phyloP scores from a whole-genome alignment of 2,329 filamentous ascomycete species.

The Ascochyta clinopodiicola region DNA sequence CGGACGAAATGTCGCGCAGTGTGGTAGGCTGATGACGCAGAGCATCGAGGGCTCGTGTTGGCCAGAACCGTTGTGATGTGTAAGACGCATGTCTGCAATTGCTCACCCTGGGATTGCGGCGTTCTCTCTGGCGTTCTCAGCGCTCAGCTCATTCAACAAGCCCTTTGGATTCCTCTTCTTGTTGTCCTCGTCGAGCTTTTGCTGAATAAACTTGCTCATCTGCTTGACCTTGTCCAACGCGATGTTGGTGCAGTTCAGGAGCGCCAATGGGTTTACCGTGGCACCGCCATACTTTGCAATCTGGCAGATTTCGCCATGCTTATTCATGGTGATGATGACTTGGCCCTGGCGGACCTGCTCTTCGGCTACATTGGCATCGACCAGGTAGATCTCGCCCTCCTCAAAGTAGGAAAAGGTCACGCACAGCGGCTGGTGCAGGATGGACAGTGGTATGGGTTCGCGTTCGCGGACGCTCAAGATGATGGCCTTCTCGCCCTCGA shows the following conservation, averaged over 20 bases:
- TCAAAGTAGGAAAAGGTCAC: slow-evolving; percentile 88
- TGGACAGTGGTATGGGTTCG: slow-evolving; percentile 86
- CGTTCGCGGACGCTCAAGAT: slow-evolving; percentile 85
- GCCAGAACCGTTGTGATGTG: slow-evolving; percentile 23
- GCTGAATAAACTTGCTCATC: slow-evolving; percentile 75
- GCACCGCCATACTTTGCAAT: slow-evolving; percentile 88
- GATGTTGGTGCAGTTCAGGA: slow-evolving; percentile 77
- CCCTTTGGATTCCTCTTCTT: slow-evolving; percentile 80
- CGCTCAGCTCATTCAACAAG: slow-evolving; percentile 78
- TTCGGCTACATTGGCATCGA: slow-evolving; percentile 77
- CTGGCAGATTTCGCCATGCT: slow-evolving; percentile 88
- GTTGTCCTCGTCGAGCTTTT: slow-evolving; percentile 76
- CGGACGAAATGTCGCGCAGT: slow-evolving; percentile 29
- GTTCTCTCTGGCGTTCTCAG: slow-evolving; percentile 79
- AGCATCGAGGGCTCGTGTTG: slow-evolving; percentile 7
- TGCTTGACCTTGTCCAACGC: slow-evolving; percentile 83
- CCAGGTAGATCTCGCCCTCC: slow-evolving; percentile 71
- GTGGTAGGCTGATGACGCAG: not conserved
- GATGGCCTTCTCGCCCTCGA: slow-evolving; percentile 83
- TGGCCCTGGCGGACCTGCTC: slow-evolving; percentile 77
- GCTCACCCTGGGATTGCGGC: slow-evolving; percentile 12
- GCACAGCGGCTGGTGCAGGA: slow-evolving; percentile 91
- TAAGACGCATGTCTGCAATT: slow-evolving; percentile 10
- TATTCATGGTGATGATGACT: slow-evolving; percentile 84
- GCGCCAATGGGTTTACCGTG: slow-evolving; percentile 77